These are phyloP conservation scores for Exidia glandulosa DNA, from an alignment of 768 basidiomycete genomes.

Conservation along the genomic window DNA sequence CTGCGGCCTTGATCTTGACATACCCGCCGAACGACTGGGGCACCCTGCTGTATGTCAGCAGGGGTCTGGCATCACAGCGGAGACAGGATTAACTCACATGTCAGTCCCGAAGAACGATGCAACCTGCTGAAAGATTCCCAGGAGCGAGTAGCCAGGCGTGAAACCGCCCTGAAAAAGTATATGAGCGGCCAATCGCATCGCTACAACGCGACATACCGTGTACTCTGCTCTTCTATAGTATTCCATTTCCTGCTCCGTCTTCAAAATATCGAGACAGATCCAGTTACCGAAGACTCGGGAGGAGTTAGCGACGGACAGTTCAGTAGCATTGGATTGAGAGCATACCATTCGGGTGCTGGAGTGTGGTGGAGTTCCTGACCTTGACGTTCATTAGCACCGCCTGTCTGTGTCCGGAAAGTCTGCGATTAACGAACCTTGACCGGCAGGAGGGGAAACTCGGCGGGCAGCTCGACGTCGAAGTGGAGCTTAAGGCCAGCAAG, in stretches of 20 bases:
- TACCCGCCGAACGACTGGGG: neutral
- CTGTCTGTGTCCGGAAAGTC: too few species aligned
- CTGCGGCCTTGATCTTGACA: neutral
- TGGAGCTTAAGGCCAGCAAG: neutral
- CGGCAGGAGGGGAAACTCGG: neutral
- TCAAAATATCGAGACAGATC: neutral
- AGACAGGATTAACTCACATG: neutral
- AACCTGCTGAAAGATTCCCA: neutral
- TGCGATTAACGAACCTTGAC: too few species aligned
- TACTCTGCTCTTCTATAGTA: neutral
- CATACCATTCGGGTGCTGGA: neutral
- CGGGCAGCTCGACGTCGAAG: neutral
- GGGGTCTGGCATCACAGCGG: too few species aligned
- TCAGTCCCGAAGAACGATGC: neutral
- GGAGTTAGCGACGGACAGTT: neutral
- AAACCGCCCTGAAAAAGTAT: neutral
- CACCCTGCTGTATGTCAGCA: neutral
- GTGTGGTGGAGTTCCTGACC: neutral
- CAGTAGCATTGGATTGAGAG: too few species aligned
- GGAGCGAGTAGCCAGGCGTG: neutral
- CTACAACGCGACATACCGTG: neutral
- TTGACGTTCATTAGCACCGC: too few species aligned
- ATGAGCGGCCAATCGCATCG: neutral
- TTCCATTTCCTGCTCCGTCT: neutral
- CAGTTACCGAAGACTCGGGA: neutral